phyloP scores from a whole-genome alignment of 73 alveolate genomes.

The Paramecium tetraurelia region DNA sequence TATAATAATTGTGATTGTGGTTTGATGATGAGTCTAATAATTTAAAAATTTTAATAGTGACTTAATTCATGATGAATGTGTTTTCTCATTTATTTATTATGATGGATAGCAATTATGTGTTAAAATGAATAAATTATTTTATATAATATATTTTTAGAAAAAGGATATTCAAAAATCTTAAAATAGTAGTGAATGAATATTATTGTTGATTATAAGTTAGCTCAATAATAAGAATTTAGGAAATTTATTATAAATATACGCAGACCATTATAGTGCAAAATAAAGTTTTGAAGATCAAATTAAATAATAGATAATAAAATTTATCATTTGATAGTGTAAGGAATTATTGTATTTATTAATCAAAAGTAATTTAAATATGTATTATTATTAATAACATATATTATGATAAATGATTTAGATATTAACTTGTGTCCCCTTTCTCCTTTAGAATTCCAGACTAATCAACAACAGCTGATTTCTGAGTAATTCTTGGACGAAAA shows the following conservation, averaged over 20 bases:
- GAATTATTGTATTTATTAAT: not conserved
- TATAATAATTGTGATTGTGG: too few species aligned
- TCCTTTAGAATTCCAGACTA: not conserved
- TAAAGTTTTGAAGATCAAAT: not conserved
- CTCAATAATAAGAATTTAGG: too few species aligned
- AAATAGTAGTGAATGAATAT: not conserved
- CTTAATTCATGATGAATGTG: not conserved
- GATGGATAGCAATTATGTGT: not conserved
- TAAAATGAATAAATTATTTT: too few species aligned
- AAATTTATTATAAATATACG: too few species aligned
- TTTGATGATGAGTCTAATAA: too few species aligned
- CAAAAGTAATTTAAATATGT: not conserved
- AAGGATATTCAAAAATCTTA: not conserved
- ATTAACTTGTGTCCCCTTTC: not conserved
- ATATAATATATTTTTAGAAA: not conserved
- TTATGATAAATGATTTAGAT: conserved; percentile 9
- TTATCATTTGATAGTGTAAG: not conserved
- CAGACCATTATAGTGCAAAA: not conserved
- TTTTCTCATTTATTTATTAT: too few species aligned
- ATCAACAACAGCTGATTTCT: not conserved
- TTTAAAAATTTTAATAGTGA: not conserved
- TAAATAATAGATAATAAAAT: not conserved
- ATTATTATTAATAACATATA: not conserved
- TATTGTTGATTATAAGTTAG: not conserved
- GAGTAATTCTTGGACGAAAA: not conserved